These are phyloP conservation scores for Vigna angularis DNA, from an alignment of 306 rosid genomes.

Conservation along the genomic window DNA sequence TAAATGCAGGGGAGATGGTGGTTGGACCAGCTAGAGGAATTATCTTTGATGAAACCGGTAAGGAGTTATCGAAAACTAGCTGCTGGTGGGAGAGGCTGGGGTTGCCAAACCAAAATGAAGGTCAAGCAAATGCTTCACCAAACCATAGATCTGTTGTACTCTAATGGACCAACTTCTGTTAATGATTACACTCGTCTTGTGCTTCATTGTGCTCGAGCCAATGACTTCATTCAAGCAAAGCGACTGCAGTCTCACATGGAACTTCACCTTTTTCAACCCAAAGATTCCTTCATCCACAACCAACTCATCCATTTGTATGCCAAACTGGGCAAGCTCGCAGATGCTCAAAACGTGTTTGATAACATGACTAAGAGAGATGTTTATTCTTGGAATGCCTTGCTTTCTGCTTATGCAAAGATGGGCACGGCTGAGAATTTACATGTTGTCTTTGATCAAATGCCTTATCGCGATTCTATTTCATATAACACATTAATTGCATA, in stretches of 20 bases:
- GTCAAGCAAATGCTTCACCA: slow-evolving; percentile 52
- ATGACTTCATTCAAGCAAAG: slow-evolving; percentile 64
- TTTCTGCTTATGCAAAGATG: slow-evolving; percentile 57
- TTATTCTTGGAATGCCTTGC: slow-evolving; percentile 71
- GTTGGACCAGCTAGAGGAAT: slow-evolving; percentile 58
- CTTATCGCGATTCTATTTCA: slow-evolving; percentile 58
- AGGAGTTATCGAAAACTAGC: neutral
- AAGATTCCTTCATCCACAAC: slow-evolving; percentile 62
- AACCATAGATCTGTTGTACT: slow-evolving; percentile 55
- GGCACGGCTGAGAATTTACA: slow-evolving; percentile 48
- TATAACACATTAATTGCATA: slow-evolving; percentile 64
- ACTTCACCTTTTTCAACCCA: slow-evolving; percentile 61
- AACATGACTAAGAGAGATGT: slow-evolving; percentile 61
- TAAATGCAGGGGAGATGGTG: slow-evolving; percentile 57
- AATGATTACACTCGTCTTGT: slow-evolving; percentile 67
- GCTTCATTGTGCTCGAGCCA: slow-evolving; percentile 67
- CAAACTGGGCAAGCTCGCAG: slow-evolving; percentile 55
- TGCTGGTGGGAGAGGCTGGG: slow-evolving; percentile 5
- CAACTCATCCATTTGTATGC: slow-evolving; percentile 65
- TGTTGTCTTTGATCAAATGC: slow-evolving; percentile 59
- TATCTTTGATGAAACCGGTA: neutral
- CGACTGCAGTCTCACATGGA: slow-evolving; percentile 76
- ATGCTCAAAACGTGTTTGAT: slow-evolving; percentile 63
- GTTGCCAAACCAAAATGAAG: slow-evolving; percentile 45
- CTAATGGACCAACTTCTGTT: slow-evolving; percentile 56